Base-by-base conservation (phyloP, 2,329 filamentous ascomycete genomes). In the Xylaria sp. region DNA sequence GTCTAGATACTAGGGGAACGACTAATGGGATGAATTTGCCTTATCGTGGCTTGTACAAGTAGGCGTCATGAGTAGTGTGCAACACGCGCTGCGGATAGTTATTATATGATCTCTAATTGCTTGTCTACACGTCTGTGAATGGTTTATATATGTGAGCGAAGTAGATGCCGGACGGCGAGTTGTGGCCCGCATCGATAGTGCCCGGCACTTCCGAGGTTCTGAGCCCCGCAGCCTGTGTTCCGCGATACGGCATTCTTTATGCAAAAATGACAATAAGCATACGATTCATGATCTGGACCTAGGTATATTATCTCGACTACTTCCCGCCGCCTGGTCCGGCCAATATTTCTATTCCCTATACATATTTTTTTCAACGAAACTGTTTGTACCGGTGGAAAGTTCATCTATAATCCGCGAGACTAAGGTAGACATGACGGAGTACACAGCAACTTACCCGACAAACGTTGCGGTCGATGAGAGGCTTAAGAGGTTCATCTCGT, bases 401-500 rank as follows among this genome's bases (percentile, higher is more conserved):
- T 10, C 15, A 6, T 51, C 2, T 9, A 31, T 10, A 6, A 23
- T 20, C 7, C 7, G 26, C 33, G 6, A 58, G 20, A 58, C 20
- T 9, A 42, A n/a, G 13, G 62, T 3, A 40, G 49, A 28, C 28
- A 61, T 48, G 49, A n/a, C 4, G 44, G 49, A 61, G 53, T 80
- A 80, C 67, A 48, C 67, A 20, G 75, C 76, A 5, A 65, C 48
- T 15, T 79, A 77, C 70, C 79, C 80, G 6, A 71, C 61, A 38
- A 67, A 73, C 57, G 46, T 68, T 3, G 44, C 58, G 20, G 65
- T 57, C 17, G 69, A 72, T 6, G 69, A 67, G 48, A 71, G 62
- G 56, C 31, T 80, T 40, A 75, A 76, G 65, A 38, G 70, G 4
- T 85, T 85, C 59, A 79, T 85, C 67, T 78, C 79, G 64, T 75